Evolutionary conservation across 164 flowering plant species (phyloP).

Genomic region (Annona squamosa): DNA sequence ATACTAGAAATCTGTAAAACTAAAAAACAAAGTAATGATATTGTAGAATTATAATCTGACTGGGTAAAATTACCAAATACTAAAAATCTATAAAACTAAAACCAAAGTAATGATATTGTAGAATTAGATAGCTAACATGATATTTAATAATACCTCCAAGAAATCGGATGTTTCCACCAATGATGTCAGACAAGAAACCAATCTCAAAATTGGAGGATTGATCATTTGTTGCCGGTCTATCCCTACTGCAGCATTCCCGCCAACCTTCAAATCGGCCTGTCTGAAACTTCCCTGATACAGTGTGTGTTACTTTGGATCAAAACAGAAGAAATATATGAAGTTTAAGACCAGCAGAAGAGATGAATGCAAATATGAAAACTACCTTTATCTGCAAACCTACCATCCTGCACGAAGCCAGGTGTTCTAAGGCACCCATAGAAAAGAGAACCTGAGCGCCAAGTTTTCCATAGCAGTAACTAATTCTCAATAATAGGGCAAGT

Average conservation of each 20-base stretch:
- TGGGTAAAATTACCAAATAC: too few relatives aligned
- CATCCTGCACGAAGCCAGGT: conserved; percentile 67
- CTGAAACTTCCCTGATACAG: conserved; percentile 52
- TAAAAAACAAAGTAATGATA: too few relatives aligned
- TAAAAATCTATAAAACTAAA: too few relatives aligned
- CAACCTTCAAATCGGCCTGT: conserved; percentile 38
- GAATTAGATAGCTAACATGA: background rate
- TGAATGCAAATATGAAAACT: conserved; percentile 1
- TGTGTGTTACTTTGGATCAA: conserved; percentile 5
- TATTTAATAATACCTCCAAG: conserved; percentile 52
- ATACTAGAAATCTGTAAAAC: background rate
- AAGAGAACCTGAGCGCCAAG: conserved; percentile 82
- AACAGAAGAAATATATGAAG: background rate
- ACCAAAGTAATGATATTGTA: too few relatives aligned
- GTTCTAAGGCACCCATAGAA: conserved; percentile 86
- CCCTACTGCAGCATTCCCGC: conserved; percentile 36
- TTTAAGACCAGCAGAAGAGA: background rate
- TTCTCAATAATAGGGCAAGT: conserved; percentile 66
- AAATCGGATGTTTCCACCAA: conserved; percentile 77
- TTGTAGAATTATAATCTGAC: too few relatives aligned
- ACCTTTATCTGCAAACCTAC: conserved; percentile 43
- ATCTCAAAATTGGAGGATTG: conserved; percentile 60
- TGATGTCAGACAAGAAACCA: conserved; percentile 71
- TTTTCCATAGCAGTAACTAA: conserved; percentile 79
- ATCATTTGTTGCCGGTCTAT: conserved; percentile 50